These are phyloP conservation scores for Pneumocystis carinii DNA, from an alignment of 1,139 yeast genomes.

Conservation along the genomic window DNA sequence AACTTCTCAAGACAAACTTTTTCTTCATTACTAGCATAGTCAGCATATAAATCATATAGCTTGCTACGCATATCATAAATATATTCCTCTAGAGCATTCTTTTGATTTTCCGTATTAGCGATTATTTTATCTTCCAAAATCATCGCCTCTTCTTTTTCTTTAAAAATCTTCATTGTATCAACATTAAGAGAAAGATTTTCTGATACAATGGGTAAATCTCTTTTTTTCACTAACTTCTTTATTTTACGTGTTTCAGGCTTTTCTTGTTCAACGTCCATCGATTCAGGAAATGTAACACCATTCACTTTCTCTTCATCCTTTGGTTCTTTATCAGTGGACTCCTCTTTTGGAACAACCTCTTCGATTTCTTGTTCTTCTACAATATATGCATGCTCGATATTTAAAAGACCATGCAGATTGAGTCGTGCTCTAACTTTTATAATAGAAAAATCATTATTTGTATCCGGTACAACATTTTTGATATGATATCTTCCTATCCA, in stretches of 20 bases:
- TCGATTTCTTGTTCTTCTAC: slow-evolving; percentile 82
- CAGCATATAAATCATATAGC: slow-evolving; percentile 79
- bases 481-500: slow-evolving; percentile 73
- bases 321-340: slow-evolving; percentile 35
- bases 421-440: slow-evolving; percentile 90
- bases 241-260: slow-evolving; percentile 73
- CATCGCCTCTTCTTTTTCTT: slow-evolving; percentile 76
- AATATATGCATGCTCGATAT: slow-evolving; percentile 86
- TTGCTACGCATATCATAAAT: slow-evolving; percentile 95
- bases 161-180: slow-evolving; percentile 39
- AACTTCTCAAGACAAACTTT: slow-evolving; percentile 60
- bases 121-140: slow-evolving; percentile 86
- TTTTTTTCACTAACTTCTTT: slow-evolving; percentile 87
- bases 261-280: slow-evolving; percentile 34
- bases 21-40: slow-evolving; percentile 81
- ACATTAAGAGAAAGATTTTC: slow-evolving; percentile 54
- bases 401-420: slow-evolving; percentile 92
- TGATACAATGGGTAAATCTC: slow-evolving; percentile 47
- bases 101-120: slow-evolving; percentile 97
- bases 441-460: slow-evolving; percentile 65
- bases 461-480: slow-evolving; percentile 67
- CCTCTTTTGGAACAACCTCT: slow-evolving; percentile 35
- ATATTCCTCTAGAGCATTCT: slow-evolving; percentile 96
- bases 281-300: slow-evolving; percentile 31
- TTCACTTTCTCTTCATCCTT: slow-evolving; percentile 28